Evolutionary conservation across 345 rosid genomes (phyloP), one percentile per base, ranked within the genome.

Genomic region (Melaleuca quinquenervia): DNA sequence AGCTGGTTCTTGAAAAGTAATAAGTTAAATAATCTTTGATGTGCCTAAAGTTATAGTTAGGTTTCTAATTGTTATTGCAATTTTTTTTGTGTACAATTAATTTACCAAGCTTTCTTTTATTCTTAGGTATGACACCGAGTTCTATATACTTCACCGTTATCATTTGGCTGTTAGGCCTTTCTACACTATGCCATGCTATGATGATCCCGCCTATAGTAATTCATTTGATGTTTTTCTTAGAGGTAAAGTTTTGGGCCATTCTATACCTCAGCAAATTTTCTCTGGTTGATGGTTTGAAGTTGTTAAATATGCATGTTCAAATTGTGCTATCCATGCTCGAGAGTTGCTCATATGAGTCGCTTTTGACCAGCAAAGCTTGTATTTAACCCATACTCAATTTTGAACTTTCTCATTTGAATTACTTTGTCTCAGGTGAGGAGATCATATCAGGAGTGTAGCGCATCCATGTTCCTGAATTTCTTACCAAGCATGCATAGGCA

Each of bases 371-470:
- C 76, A 64, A 64, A 64, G 45, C 45, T 64, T 64, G 76, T 45
- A 16, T 64, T 32, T 22, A 16, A 32, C 44, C 44, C 45, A 64
- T 16, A 10, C 32, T 64, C 11, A 0, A 64, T 45, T 16, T 11
- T 22, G 32, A 64, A 60, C 26, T 84, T 84, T 84, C 83, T 64
- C 24, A 62, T 51, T 53, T 70, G 82, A 20, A n/a, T 18, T 80
- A 84, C 51, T 51, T 82, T 87, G 76, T 41, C 75, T 75, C 64
- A 95, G 98, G 98, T 6, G 96, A 96, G 94, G 98, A 95, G 93
- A 97, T 96, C 44, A 96, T 97, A 70, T 96, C 98, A 9, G 99
- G 98, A 88, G 98, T 94, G 56, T 96, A 95, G 90, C 98, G 98
- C 94, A 82, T 95, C 83, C 98, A 96, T 90, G 93, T 89, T 55